Base-by-base conservation (phyloP, 345 rosid species). In the Gossypium sturtianum region DNA sequence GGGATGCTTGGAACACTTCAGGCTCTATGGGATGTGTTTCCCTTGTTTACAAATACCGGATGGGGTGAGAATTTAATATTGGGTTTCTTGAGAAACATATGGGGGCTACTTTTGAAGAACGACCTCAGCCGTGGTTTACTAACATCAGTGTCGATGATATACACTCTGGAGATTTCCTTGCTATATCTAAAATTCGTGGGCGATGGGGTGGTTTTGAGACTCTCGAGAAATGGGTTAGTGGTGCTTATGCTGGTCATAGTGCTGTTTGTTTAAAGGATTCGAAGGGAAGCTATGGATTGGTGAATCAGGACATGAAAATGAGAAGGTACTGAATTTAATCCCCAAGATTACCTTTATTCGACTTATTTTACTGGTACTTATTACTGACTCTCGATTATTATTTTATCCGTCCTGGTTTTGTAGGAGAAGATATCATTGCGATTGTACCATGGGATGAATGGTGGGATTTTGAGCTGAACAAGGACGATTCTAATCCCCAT, bases 201-300 rank as follows among this genome's bases (percentile, higher is more conserved):
- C 83, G 94, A 63, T 91, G 94, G 97, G 97, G 94, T 79, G 99
- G 97, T 66, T 95, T 95, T 82, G 98, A 95, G 87, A 93, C 98
- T 38, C 79, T 95, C 52, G 98, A 95, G 90, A 95, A 95, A 86
- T 95, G 99, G 99, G 99, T 95, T 41, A 95, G 94, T 61, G 99
- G 99, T 76, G 82, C 99, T 43, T 95, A 91, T 84, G 99, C 98
- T 82, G 98, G 99, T 71, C 99, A 95, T 81, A 72, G 83, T 74
- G 97, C 99, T 83, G 82, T 95, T 78, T 95, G 97, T 78, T 81
- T 95, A 27, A 89, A 81, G 86, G 99, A 95, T 83, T 86, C 52
- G 88, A 91, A 79, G 99, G 99, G 66, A 93, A 90, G 82, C 79
- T 93, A 7, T 95, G 99, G 98, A 89, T 95, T 75, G 97, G 93